Evolutionary conservation across 2,329 filamentous ascomycete species (phyloP).

Genomic region (Aspergillus sclerotialis): DNA sequence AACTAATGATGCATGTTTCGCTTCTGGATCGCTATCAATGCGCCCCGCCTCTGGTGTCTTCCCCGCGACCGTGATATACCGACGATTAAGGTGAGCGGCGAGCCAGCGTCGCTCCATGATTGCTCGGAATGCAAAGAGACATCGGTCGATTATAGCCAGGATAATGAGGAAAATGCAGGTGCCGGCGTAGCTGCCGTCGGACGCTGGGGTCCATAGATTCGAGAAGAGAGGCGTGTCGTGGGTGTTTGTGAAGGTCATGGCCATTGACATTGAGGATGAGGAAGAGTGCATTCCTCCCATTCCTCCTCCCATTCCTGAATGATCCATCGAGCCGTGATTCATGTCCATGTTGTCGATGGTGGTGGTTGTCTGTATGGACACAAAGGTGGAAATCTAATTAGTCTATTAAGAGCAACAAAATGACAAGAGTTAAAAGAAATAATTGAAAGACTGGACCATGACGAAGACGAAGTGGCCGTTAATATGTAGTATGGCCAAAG

Average conservation of each 20-base stretch:
- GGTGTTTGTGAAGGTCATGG: slow-evolving; percentile 47
- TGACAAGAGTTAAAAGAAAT: not conserved
- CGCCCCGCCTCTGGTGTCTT: slow-evolving; percentile 54
- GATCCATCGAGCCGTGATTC: not conserved
- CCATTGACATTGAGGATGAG: slow-evolving; percentile 20
- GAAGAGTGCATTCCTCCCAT: slow-evolving; percentile 9
- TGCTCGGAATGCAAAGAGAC: slow-evolving; percentile 63
- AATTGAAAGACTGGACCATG: slow-evolving; percentile 2
- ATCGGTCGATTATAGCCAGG: slow-evolving; percentile 63
- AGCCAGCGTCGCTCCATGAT: slow-evolving; percentile 58
- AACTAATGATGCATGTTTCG: slow-evolving; percentile 58
- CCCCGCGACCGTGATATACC: slow-evolving; percentile 69
- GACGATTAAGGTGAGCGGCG: slow-evolving; percentile 62
- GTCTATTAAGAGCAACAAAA: not conserved
- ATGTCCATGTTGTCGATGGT: slow-evolving; percentile 10
- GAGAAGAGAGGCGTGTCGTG: slow-evolving; percentile 61
- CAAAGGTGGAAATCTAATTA: not conserved
- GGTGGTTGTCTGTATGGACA: not conserved
- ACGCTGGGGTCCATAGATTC: slow-evolving; percentile 64
- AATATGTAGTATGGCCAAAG: not conserved
- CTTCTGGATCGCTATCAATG: slow-evolving; percentile 52
- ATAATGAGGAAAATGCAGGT: slow-evolving; percentile 87
- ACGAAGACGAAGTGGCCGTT: too few relatives aligned
- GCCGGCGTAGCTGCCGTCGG: slow-evolving; percentile 67
- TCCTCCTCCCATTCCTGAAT: not conserved